Conservation (phyloP, 148 eudicot genomes). For the Amaranthus palmeri region DNA sequence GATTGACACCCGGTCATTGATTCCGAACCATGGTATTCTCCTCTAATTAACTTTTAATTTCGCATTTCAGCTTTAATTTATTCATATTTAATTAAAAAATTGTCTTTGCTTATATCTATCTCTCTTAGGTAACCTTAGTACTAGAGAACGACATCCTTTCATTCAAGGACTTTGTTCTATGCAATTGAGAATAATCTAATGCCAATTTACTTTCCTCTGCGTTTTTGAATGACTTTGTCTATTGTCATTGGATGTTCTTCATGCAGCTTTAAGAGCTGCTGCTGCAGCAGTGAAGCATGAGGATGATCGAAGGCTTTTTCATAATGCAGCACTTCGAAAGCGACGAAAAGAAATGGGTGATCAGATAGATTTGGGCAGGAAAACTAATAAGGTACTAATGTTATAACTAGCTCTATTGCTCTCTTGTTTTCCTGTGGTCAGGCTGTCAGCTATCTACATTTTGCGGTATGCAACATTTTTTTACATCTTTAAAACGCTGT, state of each 20-base stretch:
- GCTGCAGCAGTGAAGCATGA: conserved; percentile 75
- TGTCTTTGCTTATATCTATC: background rate
- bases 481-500: no score
- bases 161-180: conserved; percentile 3
- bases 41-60: background rate
- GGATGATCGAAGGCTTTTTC: conserved; percentile 78
- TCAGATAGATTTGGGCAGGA: conserved; percentile 36
- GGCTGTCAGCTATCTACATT: background rate
- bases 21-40: conserved; percentile 75
- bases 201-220: background rate
- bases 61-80: conserved; percentile 11
- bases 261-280: conserved; percentile 81
- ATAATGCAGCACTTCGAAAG: conserved; percentile 68
- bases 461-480: background rate
- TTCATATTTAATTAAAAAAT: background rate
- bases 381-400: conserved; percentile 32
- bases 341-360: conserved; percentile 71
- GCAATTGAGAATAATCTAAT: background rate
- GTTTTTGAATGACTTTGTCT: background rate
- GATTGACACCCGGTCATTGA: conserved; percentile 49
- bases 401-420: background rate
- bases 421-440: background rate
- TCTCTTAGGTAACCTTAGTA: background rate
- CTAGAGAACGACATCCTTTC: background rate
- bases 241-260: conserved; percentile 5